These are phyloP conservation scores for Trifolium subterraneum DNA, from an alignment of 306 rosid genomes.

Conservation along the genomic window DNA sequence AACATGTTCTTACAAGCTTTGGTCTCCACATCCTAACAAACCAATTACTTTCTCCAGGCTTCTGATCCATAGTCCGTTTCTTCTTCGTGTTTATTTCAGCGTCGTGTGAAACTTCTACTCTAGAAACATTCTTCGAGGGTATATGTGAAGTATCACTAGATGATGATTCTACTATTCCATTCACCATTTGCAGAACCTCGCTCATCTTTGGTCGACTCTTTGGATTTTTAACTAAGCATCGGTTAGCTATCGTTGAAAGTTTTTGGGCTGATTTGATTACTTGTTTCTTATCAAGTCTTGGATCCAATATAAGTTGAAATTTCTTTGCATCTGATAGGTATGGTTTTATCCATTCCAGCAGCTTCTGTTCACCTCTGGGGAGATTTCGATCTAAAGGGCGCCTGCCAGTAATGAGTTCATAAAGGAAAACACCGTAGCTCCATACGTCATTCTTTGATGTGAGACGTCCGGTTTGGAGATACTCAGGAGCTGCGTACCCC, in stretches of 20 bases:
- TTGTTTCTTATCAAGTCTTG: constrained; percentile 80
- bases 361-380: constrained; percentile 90
- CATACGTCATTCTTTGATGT: constrained; percentile 91
- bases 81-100: constrained; percentile 50
- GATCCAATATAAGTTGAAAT: constrained; percentile 83
- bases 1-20: constrained; percentile 57
- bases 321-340: constrained; percentile 73
- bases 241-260: constrained; percentile 78
- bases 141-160: constrained; percentile 48
- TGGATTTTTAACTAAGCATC: constrained; percentile 76
- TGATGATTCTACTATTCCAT: constrained; percentile 56
- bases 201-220: constrained; percentile 98
- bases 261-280: constrained; percentile 66
- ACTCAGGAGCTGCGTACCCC: constrained; percentile 99
- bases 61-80: constrained; percentile 56
- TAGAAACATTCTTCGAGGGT: constrained; percentile 51
- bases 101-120: constrained; percentile 43
- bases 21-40: constrained; percentile 59
- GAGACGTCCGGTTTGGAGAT: constrained; percentile 91
- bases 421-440: constrained; percentile 96
- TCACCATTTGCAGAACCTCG: constrained; percentile 81
- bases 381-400: constrained; percentile 86
- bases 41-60: constrained; percentile 64
- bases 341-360: constrained; percentile 92
- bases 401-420: constrained; percentile 92